Conservation (phyloP, 805 yeast species). For the Hanseniaspora jakobsenii region DNA sequence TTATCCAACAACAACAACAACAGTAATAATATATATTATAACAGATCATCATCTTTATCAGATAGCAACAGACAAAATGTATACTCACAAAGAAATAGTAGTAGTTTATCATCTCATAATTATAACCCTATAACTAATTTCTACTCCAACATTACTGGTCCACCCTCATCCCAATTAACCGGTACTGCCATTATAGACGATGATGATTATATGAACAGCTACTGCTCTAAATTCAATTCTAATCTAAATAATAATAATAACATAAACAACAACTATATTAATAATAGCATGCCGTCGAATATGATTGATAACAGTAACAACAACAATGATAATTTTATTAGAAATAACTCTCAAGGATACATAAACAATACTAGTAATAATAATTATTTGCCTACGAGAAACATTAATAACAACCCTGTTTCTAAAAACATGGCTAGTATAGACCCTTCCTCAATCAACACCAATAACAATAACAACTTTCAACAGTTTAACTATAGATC, state of each 20-base stretch:
- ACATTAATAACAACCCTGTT: no score
- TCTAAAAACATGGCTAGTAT: background rate
- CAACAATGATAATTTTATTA: background rate
- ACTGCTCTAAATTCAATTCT: background rate
- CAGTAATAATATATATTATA: background rate
- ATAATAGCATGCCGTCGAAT: no score
- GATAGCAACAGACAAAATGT: no score
- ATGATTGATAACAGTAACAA: background rate
- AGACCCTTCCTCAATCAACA: background rate
- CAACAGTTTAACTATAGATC: background rate
- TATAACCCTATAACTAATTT: background rate
- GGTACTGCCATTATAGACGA: conserved; percentile 14
- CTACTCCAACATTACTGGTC: background rate
- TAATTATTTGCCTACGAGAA: no score
- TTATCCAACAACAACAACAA: background rate
- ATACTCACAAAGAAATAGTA: background rate
- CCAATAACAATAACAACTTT: background rate
- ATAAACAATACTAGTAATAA: no score
- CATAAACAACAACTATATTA: background rate
- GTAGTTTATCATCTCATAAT: background rate
- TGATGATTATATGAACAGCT: conserved; percentile 2
- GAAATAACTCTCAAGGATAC: background rate
- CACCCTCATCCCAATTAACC: background rate
- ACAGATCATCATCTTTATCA: background rate
- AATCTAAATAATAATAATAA: background rate